Base-by-base conservation (phyloP, 768 basidiomycete genomes). In the Lactifluus subvellereus region DNA sequence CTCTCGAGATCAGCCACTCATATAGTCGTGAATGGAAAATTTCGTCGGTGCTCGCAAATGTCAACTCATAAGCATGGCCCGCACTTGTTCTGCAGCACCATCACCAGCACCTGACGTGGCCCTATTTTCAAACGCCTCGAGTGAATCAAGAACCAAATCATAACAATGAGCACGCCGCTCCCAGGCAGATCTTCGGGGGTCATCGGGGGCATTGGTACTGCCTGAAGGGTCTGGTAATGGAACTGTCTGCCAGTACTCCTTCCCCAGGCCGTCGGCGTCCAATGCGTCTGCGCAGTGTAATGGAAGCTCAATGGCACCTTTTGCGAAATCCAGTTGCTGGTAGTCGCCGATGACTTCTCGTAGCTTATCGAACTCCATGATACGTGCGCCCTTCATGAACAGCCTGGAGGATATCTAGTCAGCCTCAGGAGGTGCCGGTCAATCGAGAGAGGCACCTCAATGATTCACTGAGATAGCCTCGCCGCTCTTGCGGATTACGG, bases 1-100 rank as follows among this genome's bases (percentile, higher is more conserved):
- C 84, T 37, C 84, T 84, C 33, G 77, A 77, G 49, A 97, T 89
- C 54, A 95, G 78, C 97, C 97, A 98, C 69, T 97, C 93, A 70
- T 99, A 99, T 62, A 99, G 73, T 18, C 86, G 87, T 37, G 89
- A 93, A 74, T 98, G 94, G 76, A 98, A 98, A 77, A 95, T 84
- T 69, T 94, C 88, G 72, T 98, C 97, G 37, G 88, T 83, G 68
- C 87, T 87, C 6, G 84, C 78, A 61, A 98, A 88, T 1, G 93
- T 91, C 60, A 94, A 80, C 40, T 89, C 86, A 72, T 94, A 97
- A 0, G 94, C 94, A 70, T 90, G 88, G 80, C 82, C 57, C 91
- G 83, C n/a, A 91, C 84, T 13, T 83, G 78, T 65, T 92, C 89
- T 7, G 83, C 81, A 53, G 87, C 84, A 30, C 72, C 71, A 0